A percentile compares a stretch with the other conserved stretches of the same genome.
Evolutionary conservation across 306 rosid species (phyloP).

Genomic region (Sicyos edulis): DNA sequence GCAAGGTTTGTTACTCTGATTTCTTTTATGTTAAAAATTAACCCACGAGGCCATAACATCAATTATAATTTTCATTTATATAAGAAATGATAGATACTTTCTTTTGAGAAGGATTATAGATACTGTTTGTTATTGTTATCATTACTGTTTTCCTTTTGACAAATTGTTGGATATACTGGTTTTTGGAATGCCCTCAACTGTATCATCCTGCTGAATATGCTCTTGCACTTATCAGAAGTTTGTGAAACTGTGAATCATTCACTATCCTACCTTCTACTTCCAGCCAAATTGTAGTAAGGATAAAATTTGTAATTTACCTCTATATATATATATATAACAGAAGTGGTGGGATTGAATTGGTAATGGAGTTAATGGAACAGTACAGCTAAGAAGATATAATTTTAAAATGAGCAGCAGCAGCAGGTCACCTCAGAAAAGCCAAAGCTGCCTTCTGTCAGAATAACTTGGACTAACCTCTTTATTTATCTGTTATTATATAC

Average conservation of each 20-base stretch:
- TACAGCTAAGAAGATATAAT: constrained; percentile 9
- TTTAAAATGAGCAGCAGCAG: constrained; percentile 6
- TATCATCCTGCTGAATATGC: constrained; percentile 17
- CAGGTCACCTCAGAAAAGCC: too few species aligned
- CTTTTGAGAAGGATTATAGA: constrained; percentile 1
- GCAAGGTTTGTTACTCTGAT: background rate
- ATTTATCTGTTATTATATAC: background rate
- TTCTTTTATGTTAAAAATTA: background rate
- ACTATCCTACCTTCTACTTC: background rate
- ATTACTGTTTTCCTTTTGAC: background rate
- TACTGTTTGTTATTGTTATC: background rate
- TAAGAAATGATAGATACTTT: background rate
- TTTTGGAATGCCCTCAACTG: constrained; percentile 11
- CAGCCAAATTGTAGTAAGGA: too few species aligned
- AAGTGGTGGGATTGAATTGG: background rate
- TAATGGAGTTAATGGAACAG: background rate
- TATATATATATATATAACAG: too few species aligned
- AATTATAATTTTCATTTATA: background rate
- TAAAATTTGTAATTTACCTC: too few species aligned
- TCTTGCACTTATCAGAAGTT: constrained; percentile 10
- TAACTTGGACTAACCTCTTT: background rate
- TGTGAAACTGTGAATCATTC: background rate
- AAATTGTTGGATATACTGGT: background rate
- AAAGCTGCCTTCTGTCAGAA: background rate
- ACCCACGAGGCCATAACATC: background rate